These are phyloP conservation scores for Albugo laibachii DNA, from an alignment of 352 stramenopile species.

Conservation along the genomic window DNA sequence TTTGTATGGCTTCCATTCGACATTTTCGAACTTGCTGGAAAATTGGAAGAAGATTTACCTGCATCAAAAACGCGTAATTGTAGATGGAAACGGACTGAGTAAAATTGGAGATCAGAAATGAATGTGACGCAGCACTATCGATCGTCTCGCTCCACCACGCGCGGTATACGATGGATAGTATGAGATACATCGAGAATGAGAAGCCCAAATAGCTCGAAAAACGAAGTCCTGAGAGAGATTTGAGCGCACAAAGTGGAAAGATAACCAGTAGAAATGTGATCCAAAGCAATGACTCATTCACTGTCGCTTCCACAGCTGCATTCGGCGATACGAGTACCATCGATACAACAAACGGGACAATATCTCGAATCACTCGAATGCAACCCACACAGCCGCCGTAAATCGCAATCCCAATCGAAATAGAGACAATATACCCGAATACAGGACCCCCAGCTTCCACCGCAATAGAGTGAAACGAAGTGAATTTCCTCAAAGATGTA, in stretches of 20 bases:
- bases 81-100: constrained; percentile 47
- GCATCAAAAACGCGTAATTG: constrained; percentile 77
- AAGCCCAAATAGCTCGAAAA: constrained; percentile 56
- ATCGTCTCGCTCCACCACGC: constrained; percentile 7
- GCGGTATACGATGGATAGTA: constrained; percentile 30
- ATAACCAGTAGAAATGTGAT: constrained; percentile 25
- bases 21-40: constrained; percentile 46
- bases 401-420: constrained; percentile 43
- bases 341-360: constrained; percentile 34
- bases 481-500: constrained; percentile 16
- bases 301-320: not conserved
- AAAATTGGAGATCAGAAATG: constrained; percentile 15
- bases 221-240: constrained; percentile 39
- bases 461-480: constrained; percentile 46
- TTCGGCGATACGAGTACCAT: constrained; percentile 1
- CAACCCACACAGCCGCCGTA: constrained; percentile 50
- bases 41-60: constrained; percentile 57
- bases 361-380: constrained; percentile 45
- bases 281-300: constrained; percentile 26
- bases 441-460: constrained; percentile 22
- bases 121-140: too few species aligned
- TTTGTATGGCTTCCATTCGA: constrained; percentile 26
- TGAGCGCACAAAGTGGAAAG: constrained; percentile 48
- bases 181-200: constrained; percentile 37
- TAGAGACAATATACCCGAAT: constrained; percentile 36